Evolutionary conservation across 2,329 filamentous ascomycete genomes (phyloP), one percentile per base, ranked within the genome.

Genomic region (Stachybotrys echinatus): DNA sequence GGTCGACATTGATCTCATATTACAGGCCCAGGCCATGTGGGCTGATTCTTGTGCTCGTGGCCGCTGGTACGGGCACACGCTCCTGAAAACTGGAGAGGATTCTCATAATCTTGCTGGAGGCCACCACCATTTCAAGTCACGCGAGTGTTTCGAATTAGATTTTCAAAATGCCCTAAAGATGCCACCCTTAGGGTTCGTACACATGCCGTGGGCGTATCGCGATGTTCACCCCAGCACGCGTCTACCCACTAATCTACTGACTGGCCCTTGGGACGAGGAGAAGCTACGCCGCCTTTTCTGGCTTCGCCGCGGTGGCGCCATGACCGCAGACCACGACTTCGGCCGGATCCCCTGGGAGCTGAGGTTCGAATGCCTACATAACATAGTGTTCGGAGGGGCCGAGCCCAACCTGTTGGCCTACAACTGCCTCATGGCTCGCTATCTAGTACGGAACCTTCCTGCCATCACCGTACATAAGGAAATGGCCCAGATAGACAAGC

Each of bases 1-100:
- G 75, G 61, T 68, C 6, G 67, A 63, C n/a, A 61, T 74, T n/a
- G 59, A 70, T 31, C 61, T 76, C 23, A 68, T 80, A 10, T 65
- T 77, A 3, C 65, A 73, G 42, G 76, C 75, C 12, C 72, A 75
- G 58, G 69, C 78, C 47, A 61, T 66, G 3, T 80, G 76, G 74
- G 68, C 69, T 42, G 66, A 71, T 21, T 66, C 58, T 42, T 61
- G 72, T 49, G 69, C 66, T 7, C 62, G 57, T 5, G 56, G 59
- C 37, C 61, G 65, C 12, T 60, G 60, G 52, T 71, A 67, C 49
- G 56, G 67, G 44, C 65, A 74, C 53, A 63, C 60, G 52, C 23
- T n/a, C 3, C 8, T 40, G 10, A 3, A 10, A 14, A 34, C 10
- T 34, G 27, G 27, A 34, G 27, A 34, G 27, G 27, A 34, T 34